Percentiles rank a stretch among this genome's conserved stretches.
Evolutionary conservation across 257 asterid genomes (phyloP).

Genomic region (Solanum corneliomulleri): DNA sequence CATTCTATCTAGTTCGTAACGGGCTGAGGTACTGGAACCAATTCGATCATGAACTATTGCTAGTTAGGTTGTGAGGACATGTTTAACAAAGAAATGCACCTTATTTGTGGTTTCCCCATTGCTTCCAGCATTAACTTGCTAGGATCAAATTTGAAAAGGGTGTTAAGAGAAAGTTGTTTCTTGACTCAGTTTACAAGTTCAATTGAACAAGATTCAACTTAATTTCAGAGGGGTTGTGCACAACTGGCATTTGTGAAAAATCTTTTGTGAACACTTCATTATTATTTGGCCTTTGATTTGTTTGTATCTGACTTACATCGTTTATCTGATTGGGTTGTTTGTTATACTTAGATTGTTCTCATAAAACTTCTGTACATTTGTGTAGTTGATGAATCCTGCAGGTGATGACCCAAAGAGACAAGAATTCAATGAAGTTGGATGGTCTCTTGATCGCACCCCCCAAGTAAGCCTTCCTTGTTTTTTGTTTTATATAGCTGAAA

Average conservation of each 20-base stretch:
- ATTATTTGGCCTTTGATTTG: not conserved
- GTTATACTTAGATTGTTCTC: not conserved
- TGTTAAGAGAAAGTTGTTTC: not conserved
- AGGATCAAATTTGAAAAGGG: not conserved
- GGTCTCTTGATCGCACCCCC: constrained; percentile 71
- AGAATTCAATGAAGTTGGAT: constrained; percentile 70
- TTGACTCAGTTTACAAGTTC: not conserved
- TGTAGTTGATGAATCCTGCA: constrained; percentile 38
- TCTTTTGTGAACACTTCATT: not conserved
- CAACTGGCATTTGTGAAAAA: not conserved
- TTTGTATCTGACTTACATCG: not conserved
- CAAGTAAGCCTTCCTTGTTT: constrained; percentile 21
- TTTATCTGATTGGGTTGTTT: not conserved
- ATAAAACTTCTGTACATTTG: constrained; percentile 3
- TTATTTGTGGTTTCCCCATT: not conserved
- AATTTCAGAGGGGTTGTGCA: not conserved
- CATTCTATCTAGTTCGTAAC: not conserved
- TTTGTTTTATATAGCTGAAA: not conserved
- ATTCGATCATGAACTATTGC: not conserved
- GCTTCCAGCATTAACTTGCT: not conserved
- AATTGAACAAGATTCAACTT: not conserved
- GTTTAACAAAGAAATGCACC: not conserved
- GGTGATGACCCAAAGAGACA: constrained; percentile 37
- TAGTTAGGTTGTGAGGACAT: not conserved
- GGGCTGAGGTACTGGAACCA: not conserved